phyloP scores from a whole-genome alignment of 352 stramenopile genomes.

The Phytopythium chamaehyphon region DNA sequence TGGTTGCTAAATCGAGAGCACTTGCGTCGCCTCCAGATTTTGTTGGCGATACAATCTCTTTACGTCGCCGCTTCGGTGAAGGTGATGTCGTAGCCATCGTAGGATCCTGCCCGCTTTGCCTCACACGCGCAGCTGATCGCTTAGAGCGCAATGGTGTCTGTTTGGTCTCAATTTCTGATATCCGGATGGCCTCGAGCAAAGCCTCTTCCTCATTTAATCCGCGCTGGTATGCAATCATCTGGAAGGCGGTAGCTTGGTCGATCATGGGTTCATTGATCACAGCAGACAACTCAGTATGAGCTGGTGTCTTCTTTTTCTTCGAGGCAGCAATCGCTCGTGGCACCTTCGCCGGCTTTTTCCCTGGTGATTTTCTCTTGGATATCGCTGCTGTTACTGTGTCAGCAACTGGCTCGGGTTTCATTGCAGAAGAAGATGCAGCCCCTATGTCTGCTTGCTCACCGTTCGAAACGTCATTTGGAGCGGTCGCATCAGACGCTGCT shows the following conservation, averaged over 20 bases:
- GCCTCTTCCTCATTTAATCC: constrained; percentile 30
- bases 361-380: too few species aligned
- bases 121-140: neutral
- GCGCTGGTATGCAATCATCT: constrained; percentile 25
- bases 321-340: neutral
- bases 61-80: neutral
- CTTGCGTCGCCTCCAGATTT: too few species aligned
- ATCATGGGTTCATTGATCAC: constrained; percentile 7
- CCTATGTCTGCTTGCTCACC: too few species aligned
- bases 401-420: too few species aligned
- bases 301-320: constrained; percentile 8
- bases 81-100: neutral
- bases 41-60: too few species aligned
- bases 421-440: too few species aligned
- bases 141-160: constrained; percentile 10
- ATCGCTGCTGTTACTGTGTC: too few species aligned
- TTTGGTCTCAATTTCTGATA: constrained; percentile 19
- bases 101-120: neutral
- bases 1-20: too few species aligned
- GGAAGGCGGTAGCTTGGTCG: constrained; percentile 20
- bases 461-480: too few species aligned
- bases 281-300: constrained; percentile 8
- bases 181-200: constrained; percentile 21
- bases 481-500: too few species aligned
- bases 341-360: too few species aligned